Evolutionary conservation across 2,329 filamentous ascomycete genomes (phyloP).

Genomic region (Fusarium sp.): DNA sequence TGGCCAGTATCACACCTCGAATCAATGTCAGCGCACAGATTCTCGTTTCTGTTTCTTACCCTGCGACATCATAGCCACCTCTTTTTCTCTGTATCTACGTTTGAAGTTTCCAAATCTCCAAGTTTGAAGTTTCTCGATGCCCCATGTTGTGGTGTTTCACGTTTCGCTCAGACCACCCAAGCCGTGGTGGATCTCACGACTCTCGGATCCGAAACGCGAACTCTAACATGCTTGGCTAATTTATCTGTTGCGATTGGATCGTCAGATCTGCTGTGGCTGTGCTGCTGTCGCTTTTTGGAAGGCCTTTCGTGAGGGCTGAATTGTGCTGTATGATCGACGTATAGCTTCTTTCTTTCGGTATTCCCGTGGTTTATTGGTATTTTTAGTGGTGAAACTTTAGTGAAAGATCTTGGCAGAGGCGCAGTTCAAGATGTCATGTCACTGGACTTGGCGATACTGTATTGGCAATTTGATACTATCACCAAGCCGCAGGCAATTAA

Average conservation of each 20-base stretch:
- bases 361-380: not conserved
- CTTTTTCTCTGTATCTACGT: not conserved
- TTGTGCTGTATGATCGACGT: not conserved
- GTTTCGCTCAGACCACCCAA: slow-evolving; percentile 25
- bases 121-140: slow-evolving; percentile 6
- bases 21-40: not conserved
- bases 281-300: not conserved
- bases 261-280: not conserved
- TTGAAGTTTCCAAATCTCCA: not conserved
- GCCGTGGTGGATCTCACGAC: not conserved
- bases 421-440: not conserved
- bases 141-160: slow-evolving; percentile 14
- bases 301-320: not conserved
- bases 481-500: no score
- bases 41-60: slow-evolving; percentile 3
- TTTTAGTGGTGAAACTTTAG: not conserved
- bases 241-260: slow-evolving; percentile 14
- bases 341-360: not conserved
- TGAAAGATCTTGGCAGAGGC: not conserved
- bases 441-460: not conserved
- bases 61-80: not conserved
- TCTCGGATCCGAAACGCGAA: not conserved
- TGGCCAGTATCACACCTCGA: not conserved
- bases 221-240: slow-evolving; percentile 5
- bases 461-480: no score